Evolutionary conservation across 768 basidiomycete species (phyloP).

Genomic region (Lactarius hatsudake): DNA sequence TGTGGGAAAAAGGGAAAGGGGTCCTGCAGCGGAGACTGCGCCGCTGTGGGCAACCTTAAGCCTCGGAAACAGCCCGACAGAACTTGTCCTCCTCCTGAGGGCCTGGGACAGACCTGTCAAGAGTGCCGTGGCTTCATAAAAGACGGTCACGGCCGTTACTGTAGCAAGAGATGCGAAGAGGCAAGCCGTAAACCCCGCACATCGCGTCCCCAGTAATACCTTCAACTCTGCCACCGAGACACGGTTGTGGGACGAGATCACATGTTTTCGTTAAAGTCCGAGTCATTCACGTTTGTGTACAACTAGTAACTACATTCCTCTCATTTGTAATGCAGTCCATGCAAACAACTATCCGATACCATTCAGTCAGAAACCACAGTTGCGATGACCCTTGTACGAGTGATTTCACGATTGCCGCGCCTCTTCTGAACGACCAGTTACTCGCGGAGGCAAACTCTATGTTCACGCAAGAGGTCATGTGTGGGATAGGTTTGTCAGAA

Average conservation of each 20-base stretch:
- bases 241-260: not conserved
- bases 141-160: not conserved
- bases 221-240: not conserved
- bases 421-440: not conserved
- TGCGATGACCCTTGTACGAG: not conserved
- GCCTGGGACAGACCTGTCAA: not conserved
- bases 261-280: not conserved
- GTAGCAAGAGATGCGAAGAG: constrained; percentile 1
- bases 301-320: not conserved
- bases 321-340: not conserved
- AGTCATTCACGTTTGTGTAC: not conserved
- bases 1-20: too few relatives aligned
- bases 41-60: not conserved
- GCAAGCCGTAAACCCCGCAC: not conserved
- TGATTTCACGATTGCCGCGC: not conserved
- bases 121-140: constrained; percentile 13
- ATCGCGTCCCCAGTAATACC: not conserved
- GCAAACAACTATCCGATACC: not conserved
- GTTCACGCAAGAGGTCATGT: not conserved
- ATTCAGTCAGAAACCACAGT: not conserved
- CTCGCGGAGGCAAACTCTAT: not conserved
- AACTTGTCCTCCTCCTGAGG: not conserved
- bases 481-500: not conserved
- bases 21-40: too few relatives aligned
- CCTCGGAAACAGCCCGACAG: not conserved